Evolutionary conservation across 129 eudicot genomes (phyloP).

Genomic region (Centaurea solstitialis): DNA sequence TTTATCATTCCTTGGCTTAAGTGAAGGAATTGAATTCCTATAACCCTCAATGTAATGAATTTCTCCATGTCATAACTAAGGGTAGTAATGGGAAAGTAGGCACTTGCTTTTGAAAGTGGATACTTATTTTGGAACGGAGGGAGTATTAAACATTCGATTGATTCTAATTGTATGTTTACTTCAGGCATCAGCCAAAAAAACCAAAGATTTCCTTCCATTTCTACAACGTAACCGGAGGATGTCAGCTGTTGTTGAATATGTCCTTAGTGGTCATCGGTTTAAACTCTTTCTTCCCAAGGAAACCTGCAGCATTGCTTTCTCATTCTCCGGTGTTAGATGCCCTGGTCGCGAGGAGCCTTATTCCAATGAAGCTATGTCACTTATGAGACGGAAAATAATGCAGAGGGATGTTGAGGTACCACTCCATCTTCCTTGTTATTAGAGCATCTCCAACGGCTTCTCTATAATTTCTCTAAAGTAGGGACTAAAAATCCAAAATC

Average conservation of each 20-base stretch:
- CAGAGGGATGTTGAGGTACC: slow-evolving; percentile 98
- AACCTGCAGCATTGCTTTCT: slow-evolving; percentile 92
- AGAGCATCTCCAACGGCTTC: no score
- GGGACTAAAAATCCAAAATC: no score
- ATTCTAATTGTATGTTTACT: background rate
- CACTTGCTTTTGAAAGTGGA: background rate
- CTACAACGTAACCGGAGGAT: slow-evolving; percentile 84
- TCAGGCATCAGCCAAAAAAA: slow-evolving; percentile 78
- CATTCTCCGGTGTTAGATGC: slow-evolving; percentile 93
- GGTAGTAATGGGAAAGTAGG: background rate
- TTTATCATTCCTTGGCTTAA: no score
- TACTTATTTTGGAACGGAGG: background rate
- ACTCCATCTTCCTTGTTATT: background rate
- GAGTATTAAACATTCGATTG: background rate
- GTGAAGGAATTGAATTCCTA: no score
- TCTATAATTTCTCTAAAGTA: no score
- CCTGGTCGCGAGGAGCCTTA: slow-evolving; percentile 96
- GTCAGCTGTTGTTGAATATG: slow-evolving; percentile 92
- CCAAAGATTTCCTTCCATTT: slow-evolving; percentile 89
- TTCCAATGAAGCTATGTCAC: slow-evolving; percentile 84
- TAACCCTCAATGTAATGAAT: background rate
- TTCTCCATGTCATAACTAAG: background rate
- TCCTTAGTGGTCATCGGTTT: slow-evolving; percentile 91
- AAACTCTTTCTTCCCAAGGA: slow-evolving; percentile 83
- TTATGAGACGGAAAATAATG: slow-evolving; percentile 97